phyloP scores from a whole-genome alignment of 2,329 filamentous ascomycete species.

The Fonsecaea pedrosoi region DNA sequence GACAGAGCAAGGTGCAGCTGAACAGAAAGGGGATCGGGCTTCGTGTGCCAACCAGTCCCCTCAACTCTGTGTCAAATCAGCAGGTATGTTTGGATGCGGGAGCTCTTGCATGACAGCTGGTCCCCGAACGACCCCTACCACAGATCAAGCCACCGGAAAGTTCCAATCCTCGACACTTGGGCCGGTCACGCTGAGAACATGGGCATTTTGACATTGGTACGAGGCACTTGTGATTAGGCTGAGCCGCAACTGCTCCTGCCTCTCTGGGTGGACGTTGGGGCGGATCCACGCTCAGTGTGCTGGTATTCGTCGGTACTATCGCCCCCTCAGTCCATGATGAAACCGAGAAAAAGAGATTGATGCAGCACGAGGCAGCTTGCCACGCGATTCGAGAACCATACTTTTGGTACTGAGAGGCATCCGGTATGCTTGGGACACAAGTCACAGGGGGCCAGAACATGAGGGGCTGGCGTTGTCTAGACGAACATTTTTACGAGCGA shows the following conservation, averaged over 20 bases:
- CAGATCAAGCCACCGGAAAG: constrained; percentile 12
- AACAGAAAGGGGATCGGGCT: background rate
- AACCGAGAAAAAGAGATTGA: background rate
- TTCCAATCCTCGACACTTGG: constrained; percentile 12
- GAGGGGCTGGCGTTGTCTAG: background rate
- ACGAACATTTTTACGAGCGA: background rate
- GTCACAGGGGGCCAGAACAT: background rate
- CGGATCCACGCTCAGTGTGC: background rate
- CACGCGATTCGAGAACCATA: background rate
- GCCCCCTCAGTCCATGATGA: background rate
- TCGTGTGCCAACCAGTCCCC: background rate
- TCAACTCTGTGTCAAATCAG: background rate
- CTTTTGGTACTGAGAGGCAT: background rate
- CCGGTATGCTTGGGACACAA: background rate
- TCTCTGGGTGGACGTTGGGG: background rate
- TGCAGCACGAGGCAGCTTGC: background rate
- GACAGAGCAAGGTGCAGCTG: constrained; percentile 1
- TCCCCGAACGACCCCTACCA: constrained; percentile 13
- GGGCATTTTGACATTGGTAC: background rate
- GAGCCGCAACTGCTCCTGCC: constrained; percentile 9
- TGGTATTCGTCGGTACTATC: background rate
- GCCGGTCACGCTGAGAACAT: background rate
- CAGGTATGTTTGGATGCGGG: background rate
- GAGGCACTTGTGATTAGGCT: constrained; percentile 19
- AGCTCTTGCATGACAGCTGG: background rate